These are phyloP conservation scores for Botrytis sinoallii DNA, from an alignment of 2,329 filamentous ascomycete genomes.

Conservation along the genomic window DNA sequence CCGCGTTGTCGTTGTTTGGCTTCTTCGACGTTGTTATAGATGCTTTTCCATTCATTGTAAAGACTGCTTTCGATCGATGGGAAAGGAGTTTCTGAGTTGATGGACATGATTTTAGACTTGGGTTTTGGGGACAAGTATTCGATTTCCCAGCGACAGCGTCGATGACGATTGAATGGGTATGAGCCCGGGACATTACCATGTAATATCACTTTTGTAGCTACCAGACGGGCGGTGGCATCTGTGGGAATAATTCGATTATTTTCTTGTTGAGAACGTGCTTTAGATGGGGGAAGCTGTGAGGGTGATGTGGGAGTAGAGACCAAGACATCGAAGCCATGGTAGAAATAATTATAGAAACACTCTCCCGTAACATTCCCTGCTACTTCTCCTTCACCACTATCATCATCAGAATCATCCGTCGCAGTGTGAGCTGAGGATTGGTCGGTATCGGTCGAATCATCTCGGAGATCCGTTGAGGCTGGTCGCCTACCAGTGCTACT, in stretches of 20 bases:
- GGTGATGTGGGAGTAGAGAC: constrained; percentile 72
- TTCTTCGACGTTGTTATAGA: constrained; percentile 56
- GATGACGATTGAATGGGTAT: constrained; percentile 93
- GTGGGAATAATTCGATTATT: constrained; percentile 27
- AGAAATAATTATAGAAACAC: constrained; percentile 97
- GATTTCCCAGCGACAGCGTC: constrained; percentile 84
- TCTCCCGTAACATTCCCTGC: constrained; percentile 60
- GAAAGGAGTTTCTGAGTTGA: constrained; percentile 65
- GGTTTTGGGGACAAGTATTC: constrained; percentile 48
- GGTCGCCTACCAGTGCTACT: constrained; percentile 51
- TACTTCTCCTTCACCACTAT: constrained; percentile 58
- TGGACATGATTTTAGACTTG: constrained; percentile 38
- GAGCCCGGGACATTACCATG: constrained; percentile 95
- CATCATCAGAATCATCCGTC: constrained; percentile 65
- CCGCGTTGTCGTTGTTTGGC: constrained; percentile 55
- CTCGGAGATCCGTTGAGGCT: constrained; percentile 41
- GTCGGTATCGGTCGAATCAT: constrained; percentile 68
- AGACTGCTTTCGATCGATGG: constrained; percentile 67
- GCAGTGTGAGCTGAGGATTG: constrained; percentile 70
- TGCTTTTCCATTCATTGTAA: constrained; percentile 65
- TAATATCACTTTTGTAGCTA: constrained; percentile 87
- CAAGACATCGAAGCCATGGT: constrained; percentile 88
- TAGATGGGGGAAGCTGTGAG: constrained; percentile 60
- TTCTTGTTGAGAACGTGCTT: constrained; percentile 25
- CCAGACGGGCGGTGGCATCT: constrained; percentile 58